These are phyloP conservation scores for Pichia gijzeniarum DNA, from an alignment of 805 yeast genomes.

Conservation along the genomic window DNA sequence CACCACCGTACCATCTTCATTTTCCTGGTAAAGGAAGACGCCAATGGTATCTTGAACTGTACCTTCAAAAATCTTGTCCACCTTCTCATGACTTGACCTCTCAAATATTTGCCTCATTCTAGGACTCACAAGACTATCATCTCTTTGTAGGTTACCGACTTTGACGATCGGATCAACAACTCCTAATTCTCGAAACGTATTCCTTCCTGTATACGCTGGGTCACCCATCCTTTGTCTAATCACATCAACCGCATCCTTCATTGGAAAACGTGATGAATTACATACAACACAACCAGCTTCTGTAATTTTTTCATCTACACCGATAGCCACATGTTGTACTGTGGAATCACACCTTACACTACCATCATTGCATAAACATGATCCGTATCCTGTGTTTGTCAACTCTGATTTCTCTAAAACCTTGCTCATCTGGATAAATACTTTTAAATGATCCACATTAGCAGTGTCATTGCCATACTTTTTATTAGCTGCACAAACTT, in stretches of 20 bases:
- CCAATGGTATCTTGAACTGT: constrained; percentile 3
- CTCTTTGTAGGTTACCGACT: background rate
- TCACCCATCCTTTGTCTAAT: background rate
- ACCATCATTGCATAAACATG: constrained; percentile 2
- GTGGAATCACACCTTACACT: constrained; percentile 4
- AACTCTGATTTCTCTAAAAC: constrained; percentile 1
- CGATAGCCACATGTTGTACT: background rate
- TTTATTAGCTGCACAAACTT: background rate
- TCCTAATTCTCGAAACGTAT: background rate
- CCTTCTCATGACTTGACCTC: background rate
- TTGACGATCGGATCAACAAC: constrained; percentile 1
- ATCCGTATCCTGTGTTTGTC: constrained; percentile 6
- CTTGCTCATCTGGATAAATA: background rate
- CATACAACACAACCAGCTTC: background rate
- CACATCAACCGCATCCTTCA: constrained; percentile 1
- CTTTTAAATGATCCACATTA: background rate
- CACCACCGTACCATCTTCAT: background rate
- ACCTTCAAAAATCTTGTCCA: background rate
- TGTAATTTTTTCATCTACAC: no score
- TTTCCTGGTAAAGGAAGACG: background rate
- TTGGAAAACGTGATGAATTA: constrained; percentile 3
- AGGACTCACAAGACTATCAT: background rate
- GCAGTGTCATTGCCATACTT: background rate
- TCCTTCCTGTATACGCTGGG: background rate
- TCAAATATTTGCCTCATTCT: background rate